Evolutionary conservation across 768 basidiomycete genomes (phyloP).

Genomic region (Sporobolomyces phaffii): DNA sequence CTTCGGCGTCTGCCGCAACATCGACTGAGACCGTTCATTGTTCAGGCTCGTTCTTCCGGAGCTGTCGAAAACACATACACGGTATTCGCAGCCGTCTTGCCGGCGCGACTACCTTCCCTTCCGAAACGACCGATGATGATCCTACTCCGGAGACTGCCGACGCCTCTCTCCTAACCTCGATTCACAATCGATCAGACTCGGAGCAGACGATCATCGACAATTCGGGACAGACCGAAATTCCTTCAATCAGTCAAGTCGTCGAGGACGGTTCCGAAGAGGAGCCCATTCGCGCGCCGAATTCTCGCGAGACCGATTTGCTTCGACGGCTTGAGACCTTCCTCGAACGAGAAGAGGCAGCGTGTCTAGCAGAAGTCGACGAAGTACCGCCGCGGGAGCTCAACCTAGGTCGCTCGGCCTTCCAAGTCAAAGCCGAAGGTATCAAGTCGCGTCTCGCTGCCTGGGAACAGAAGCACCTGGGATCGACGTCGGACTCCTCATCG

Average conservation of each 20-base stretch:
- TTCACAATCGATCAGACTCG: background rate
- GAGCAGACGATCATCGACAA: conserved; percentile 7
- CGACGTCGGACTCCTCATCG: background rate
- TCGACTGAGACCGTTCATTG: background rate
- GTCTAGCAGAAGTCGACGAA: background rate
- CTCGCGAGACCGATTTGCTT: background rate
- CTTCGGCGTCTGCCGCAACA: background rate
- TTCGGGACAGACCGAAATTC: background rate
- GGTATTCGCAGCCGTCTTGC: background rate
- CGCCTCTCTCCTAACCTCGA: background rate
- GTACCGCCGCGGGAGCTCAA: conserved; percentile 1
- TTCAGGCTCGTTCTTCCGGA: background rate
- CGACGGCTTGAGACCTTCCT: background rate
- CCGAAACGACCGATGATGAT: too few relatives aligned
- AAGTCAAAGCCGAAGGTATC: background rate
- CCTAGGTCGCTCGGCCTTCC: conserved; percentile 6
- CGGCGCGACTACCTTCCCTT: background rate
- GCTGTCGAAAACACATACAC: background rate
- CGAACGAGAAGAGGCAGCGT: background rate
- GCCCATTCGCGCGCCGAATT: background rate
- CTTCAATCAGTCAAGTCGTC: background rate
- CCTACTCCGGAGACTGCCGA: too few relatives aligned
- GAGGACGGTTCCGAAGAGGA: too few relatives aligned
- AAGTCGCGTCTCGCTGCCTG: conserved; percentile 4
- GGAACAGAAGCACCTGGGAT: conserved; percentile 20